Evolutionary conservation across 768 basidiomycete species (phyloP).

Genomic region (Flagelloscypha sp.): DNA sequence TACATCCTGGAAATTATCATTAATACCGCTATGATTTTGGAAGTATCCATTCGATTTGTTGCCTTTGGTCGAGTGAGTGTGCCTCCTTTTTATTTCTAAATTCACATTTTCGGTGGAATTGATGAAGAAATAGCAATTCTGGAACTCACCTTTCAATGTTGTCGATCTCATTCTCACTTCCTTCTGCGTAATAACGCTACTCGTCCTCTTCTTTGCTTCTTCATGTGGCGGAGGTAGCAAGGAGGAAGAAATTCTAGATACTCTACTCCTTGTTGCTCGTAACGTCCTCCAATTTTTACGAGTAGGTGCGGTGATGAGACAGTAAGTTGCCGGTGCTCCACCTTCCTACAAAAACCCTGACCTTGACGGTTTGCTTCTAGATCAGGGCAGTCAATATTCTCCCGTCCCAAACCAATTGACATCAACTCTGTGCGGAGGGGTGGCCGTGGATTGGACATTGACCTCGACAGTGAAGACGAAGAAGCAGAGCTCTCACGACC

Average conservation of each 20-base stretch:
- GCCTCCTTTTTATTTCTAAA: not conserved
- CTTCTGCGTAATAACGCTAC: conserved; percentile 84
- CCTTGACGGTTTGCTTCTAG: conserved; percentile 27
- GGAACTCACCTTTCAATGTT: conserved; percentile 88
- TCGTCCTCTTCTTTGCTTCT: conserved; percentile 82
- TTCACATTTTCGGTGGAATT: not conserved
- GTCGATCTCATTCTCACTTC: conserved; percentile 82
- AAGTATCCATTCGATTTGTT: conserved; percentile 85
- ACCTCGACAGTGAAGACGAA: conserved; percentile 59
- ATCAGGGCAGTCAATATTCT: conserved; percentile 85
- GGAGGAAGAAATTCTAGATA: conserved; percentile 92
- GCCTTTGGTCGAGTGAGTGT: conserved; percentile 83
- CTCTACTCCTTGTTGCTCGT: conserved; percentile 81
- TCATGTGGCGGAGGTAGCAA: conserved; percentile 77
- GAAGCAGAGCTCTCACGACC: conserved; percentile 54
- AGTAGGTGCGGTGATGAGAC: conserved; percentile 87
- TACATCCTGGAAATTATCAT: conserved; percentile 86
- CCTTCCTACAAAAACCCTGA: conserved; percentile 2
- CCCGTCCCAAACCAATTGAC: conserved; percentile 80
- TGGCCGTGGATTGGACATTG: conserved; percentile 63
- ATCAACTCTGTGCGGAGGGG: conserved; percentile 62
- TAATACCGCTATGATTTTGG: conserved; percentile 87
- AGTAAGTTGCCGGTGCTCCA: conserved; percentile 45
- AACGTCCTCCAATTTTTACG: conserved; percentile 91
- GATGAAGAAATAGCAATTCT: conserved; percentile 68